Base-by-base conservation (phyloP, 2,329 filamentous ascomycete genomes). In the Huntiella abstrusa region DNA sequence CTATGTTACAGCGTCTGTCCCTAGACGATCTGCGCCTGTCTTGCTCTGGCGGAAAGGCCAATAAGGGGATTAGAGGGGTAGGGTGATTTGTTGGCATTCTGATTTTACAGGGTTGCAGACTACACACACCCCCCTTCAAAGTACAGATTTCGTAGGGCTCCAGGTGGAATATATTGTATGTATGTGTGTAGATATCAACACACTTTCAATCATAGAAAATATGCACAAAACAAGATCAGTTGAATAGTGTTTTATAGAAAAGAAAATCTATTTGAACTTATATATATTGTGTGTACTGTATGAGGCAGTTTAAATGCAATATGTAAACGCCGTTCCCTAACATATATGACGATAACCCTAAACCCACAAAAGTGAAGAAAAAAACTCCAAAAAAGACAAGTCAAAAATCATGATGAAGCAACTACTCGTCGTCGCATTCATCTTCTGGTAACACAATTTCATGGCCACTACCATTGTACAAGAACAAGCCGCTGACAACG, bases 401-500 rank as follows among this genome's bases (percentile, higher is more conserved):
- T 11, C 13, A 37, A 37, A 37, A n/a, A 19, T 6, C 11, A 15
- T 39, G 22, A 12, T 36, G 33, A 19, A 12, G 32, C 17, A 45
- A 16, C 13, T 46, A 40, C 37, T 33, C 19, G 42, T 43, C 46
- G n/a, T 56, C 52, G 2, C 59, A 58, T 42, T 64, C 60, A 44
- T 71, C 68, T 1, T 62, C 67, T 5, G 70, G 65, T 5, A 75
- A 55, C 44, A 67, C 59, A 19, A 74, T 69, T 58, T 78, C 74
- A 57, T 77, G 74, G 2, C 75, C 75, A 50, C 62, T 70, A 0
- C 77, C 78, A 54, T 83, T 78, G 34, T 73, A 64, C n/a, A 82
- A 72, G 48, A 68, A 67, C 59, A 75, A 69, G 2, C 73, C 69
- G 8, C 75, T 66, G 2, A 67, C 56, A 57, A 73, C 80, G 0